phyloP scores from a whole-genome alignment of 352 stramenopile species.

The Pythium pyrilobum region DNA sequence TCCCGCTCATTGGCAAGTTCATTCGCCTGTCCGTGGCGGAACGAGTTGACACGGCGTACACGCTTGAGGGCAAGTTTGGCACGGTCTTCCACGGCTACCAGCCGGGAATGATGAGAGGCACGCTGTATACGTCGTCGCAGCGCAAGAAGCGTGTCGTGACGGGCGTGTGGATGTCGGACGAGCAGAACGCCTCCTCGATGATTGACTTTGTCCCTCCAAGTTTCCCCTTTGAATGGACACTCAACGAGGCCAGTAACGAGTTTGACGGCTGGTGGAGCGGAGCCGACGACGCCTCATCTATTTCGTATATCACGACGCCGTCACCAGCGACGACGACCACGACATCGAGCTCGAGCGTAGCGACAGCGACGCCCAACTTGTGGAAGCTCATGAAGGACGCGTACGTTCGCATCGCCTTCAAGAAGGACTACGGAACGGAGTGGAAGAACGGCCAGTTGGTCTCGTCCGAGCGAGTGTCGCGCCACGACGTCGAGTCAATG shows the following conservation, averaged over 20 bases:
- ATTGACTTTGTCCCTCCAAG: slow-evolving; percentile 59
- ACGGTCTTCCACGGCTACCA: slow-evolving; percentile 62
- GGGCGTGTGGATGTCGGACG: slow-evolving; percentile 58
- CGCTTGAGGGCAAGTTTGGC: slow-evolving; percentile 68
- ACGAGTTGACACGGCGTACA: slow-evolving; percentile 34
- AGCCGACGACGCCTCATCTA: slow-evolving; percentile 25
- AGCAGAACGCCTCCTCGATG: slow-evolving; percentile 38
- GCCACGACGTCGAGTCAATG: slow-evolving; percentile 80
- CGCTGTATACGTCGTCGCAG: slow-evolving; percentile 33
- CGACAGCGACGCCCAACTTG: slow-evolving; percentile 11
- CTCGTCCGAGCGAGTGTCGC: slow-evolving; percentile 81
- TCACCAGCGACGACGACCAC: background rate
- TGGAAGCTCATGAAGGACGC: slow-evolving; percentile 83
- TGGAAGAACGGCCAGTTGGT: slow-evolving; percentile 74
- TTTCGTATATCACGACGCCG: background rate
- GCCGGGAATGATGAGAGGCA: slow-evolving; percentile 50
- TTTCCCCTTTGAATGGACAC: slow-evolving; percentile 59
- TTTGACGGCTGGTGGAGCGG: slow-evolving; percentile 78
- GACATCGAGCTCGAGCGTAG: slow-evolving; percentile 3
- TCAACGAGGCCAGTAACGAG: slow-evolving; percentile 49
- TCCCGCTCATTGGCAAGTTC: slow-evolving; percentile 41
- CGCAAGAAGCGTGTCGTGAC: slow-evolving; percentile 35
- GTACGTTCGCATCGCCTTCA: slow-evolving; percentile 85
- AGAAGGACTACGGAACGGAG: slow-evolving; percentile 87
- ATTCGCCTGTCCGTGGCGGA: slow-evolving; percentile 59